Percentiles rank a stretch among this genome's conserved stretches.
Evolutionary conservation across 192 early-diverging fungal species (phyloP).

Genomic region (Spizellomyces sp.): DNA sequence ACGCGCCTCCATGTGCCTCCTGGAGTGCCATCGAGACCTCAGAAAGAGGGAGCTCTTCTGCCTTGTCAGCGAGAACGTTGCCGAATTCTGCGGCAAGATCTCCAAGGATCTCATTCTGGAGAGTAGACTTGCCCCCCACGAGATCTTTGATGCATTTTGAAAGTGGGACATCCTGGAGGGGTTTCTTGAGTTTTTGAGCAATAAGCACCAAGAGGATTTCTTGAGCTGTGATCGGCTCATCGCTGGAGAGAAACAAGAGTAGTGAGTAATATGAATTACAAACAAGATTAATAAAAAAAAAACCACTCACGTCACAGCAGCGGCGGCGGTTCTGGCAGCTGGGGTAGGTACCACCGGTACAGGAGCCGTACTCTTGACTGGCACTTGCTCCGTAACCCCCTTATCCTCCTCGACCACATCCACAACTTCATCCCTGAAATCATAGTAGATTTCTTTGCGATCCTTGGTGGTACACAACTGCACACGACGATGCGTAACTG

Average conservation of each 20-base stretch:
- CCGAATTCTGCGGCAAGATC: slow-evolving; percentile 93
- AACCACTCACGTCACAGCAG: slow-evolving; percentile 41
- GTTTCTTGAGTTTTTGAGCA: slow-evolving; percentile 89
- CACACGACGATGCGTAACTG: slow-evolving; percentile 86
- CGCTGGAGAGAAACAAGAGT: slow-evolving; percentile 31
- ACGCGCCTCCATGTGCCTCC: slow-evolving; percentile 60
- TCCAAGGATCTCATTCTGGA: slow-evolving; percentile 96
- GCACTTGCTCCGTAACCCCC: slow-evolving; percentile 45
- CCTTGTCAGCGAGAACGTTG: slow-evolving; percentile 79
- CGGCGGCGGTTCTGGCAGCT: slow-evolving; percentile 58
- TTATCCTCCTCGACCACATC: slow-evolving; percentile 48
- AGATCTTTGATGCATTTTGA: slow-evolving; percentile 89
- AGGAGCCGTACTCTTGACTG: slow-evolving; percentile 56
- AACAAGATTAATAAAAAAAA: no score
- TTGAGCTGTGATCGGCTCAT: slow-evolving; percentile 77
- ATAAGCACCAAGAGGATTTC: slow-evolving; percentile 84
- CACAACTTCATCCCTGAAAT: slow-evolving; percentile 69
- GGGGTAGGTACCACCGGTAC: slow-evolving; percentile 60
- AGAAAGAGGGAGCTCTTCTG: slow-evolving; percentile 84
- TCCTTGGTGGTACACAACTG: slow-evolving; percentile 89
- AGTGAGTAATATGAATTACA: background rate
- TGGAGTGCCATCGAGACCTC: slow-evolving; percentile 76
- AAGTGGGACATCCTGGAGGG: slow-evolving; percentile 70
- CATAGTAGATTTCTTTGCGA: slow-evolving; percentile 92
- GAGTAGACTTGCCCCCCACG: slow-evolving; percentile 92